Evolutionary conservation across 2,329 filamentous ascomycete species (phyloP).

Genomic region (Tolypocladium pustulatum): DNA sequence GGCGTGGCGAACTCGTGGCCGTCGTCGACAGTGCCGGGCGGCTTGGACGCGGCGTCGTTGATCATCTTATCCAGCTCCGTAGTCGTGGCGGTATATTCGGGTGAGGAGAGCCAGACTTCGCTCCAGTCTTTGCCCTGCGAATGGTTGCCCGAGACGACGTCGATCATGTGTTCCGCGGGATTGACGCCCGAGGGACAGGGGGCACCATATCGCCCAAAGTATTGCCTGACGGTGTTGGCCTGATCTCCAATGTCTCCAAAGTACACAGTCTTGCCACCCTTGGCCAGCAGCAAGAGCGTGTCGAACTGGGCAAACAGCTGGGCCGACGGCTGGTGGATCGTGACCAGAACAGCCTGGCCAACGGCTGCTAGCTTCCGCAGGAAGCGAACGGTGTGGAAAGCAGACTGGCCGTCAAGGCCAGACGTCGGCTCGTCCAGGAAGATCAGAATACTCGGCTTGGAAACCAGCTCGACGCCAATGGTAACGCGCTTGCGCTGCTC

Average conservation of each 20-base stretch:
- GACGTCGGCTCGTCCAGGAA: constrained; percentile 55
- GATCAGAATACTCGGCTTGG: constrained; percentile 48
- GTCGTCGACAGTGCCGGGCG: constrained; percentile 29
- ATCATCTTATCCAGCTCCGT: constrained; percentile 55
- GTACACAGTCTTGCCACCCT: constrained; percentile 55
- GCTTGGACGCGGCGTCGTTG: constrained; percentile 36
- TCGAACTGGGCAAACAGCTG: constrained; percentile 59
- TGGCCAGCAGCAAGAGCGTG: constrained; percentile 51
- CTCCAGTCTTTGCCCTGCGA: constrained; percentile 50
- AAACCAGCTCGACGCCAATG: constrained; percentile 51
- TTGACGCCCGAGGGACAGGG: constrained; percentile 53
- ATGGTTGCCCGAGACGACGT: constrained; percentile 39
- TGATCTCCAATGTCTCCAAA: constrained; percentile 55
- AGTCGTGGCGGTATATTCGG: constrained; percentile 44
- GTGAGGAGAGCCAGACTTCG: constrained; percentile 57
- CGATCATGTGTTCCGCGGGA: constrained; percentile 68
- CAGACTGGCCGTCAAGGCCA: constrained; percentile 58
- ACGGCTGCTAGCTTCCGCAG: constrained; percentile 54
- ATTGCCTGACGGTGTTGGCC: constrained; percentile 42
- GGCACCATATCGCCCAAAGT: constrained; percentile 58
- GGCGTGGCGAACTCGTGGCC: constrained; percentile 65
- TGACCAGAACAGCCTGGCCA: constrained; percentile 58
- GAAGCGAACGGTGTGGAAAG: constrained; percentile 55
- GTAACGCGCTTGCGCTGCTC: constrained; percentile 46
- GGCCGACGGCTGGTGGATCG: constrained; percentile 61